Conservation (phyloP, 2,329 filamentous ascomycete genomes). For the Fusarium sp. region DNA sequence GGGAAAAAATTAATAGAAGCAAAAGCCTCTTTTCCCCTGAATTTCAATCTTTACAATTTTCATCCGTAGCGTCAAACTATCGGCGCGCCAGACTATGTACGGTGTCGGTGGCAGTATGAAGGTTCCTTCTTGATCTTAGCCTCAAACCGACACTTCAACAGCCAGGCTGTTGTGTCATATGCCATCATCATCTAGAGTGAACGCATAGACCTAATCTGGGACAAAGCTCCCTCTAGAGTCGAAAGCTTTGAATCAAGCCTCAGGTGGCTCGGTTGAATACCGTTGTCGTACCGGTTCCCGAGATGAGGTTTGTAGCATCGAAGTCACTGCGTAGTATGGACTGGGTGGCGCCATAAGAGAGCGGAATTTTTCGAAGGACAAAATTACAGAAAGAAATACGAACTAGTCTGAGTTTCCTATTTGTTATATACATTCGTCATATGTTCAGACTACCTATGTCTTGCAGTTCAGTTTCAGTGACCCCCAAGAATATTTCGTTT, state of each 20-base stretch:
- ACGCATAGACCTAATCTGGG: slow-evolving; percentile 33
- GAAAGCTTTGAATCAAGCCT: slow-evolving; percentile 29
- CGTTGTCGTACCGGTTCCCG: slow-evolving; percentile 14
- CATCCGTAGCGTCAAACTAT: slow-evolving; percentile 38
- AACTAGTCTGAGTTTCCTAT: not conserved
- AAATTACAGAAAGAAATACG: not conserved
- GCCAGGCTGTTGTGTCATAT: slow-evolving; percentile 29
- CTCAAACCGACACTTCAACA: slow-evolving; percentile 36
- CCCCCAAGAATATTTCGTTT: not conserved
- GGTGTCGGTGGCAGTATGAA: slow-evolving; percentile 35
- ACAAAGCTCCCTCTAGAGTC: slow-evolving; percentile 28
- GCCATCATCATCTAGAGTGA: slow-evolving; percentile 31
- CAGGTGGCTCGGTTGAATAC: slow-evolving; percentile 31
- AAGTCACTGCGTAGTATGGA: not conserved
- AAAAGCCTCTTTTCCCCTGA: slow-evolving; percentile 31
- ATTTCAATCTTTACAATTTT: slow-evolving; percentile 32
- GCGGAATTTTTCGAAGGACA: not conserved
- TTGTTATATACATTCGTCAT: not conserved
- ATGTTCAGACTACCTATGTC: not conserved
- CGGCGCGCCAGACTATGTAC: slow-evolving; percentile 27
- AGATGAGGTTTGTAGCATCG: not conserved
- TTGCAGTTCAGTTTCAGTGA: not conserved
- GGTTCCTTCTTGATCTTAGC: slow-evolving; percentile 44
- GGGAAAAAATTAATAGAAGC: slow-evolving; percentile 3
- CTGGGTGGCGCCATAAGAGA: not conserved